A percentile compares a stretch with the other conserved stretches of the same genome.
These are phyloP conservation scores for Ampelomyces quisqualis DNA, from an alignment of 2,329 filamentous ascomycete species.

Conservation along the genomic window DNA sequence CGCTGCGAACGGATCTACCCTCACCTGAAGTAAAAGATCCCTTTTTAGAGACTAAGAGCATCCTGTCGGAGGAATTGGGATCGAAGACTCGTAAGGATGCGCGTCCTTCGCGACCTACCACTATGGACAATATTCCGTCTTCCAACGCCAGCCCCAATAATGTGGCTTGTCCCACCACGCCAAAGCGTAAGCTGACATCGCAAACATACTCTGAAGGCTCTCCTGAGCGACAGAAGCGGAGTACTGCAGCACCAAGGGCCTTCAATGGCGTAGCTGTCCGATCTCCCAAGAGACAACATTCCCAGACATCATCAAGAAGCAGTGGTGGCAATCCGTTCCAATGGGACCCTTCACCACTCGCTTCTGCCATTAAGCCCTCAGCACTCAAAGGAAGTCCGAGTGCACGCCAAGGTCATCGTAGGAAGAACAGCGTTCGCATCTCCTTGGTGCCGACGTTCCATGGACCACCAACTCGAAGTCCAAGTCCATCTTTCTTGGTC, in stretches of 20 bases:
- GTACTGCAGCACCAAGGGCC: constrained; percentile 30
- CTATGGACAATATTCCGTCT: constrained; percentile 40
- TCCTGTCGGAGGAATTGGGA: constrained; percentile 14
- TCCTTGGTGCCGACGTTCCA: constrained; percentile 47
- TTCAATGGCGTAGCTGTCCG: constrained; percentile 37
- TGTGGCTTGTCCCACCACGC: constrained; percentile 34
- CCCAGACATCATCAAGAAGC: constrained; percentile 45
- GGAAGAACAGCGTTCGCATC: constrained; percentile 51
- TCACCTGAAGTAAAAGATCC: background rate
- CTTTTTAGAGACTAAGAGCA: background rate
- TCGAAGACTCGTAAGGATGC: constrained; percentile 27
- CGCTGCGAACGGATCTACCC: background rate
- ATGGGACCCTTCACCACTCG: constrained; percentile 45
- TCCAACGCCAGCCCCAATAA: constrained; percentile 26
- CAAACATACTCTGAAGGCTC: constrained; percentile 46
- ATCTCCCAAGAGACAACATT: constrained; percentile 42
- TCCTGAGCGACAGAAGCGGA: constrained; percentile 36
- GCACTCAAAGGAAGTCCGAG: constrained; percentile 49
- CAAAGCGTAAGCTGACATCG: constrained; percentile 35
- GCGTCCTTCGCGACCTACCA: constrained; percentile 39
- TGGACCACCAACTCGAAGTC: constrained; percentile 39
- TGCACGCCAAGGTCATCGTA: constrained; percentile 46
- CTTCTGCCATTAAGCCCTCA: constrained; percentile 42
- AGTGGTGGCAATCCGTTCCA: constrained; percentile 51
- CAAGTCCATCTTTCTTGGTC: constrained; percentile 40